A percentile compares a stretch with the other conserved stretches of the same genome.
Conservation (phyloP, 176 grass and related monocot genomes). For the Triticum timopheevii region DNA sequence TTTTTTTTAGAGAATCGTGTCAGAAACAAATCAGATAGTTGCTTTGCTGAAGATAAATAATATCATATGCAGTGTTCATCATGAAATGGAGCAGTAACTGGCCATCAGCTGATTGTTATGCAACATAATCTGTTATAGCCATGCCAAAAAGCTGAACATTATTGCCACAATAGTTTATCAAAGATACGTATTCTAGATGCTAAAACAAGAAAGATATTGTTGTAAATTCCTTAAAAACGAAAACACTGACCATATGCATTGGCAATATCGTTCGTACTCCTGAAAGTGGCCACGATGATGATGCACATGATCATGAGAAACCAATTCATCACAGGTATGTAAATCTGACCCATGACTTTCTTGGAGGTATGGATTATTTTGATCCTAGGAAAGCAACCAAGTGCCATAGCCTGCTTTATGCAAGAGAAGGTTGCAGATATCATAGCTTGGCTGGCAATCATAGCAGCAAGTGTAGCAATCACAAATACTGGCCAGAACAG, state of each 20-base stretch:
- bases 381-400: slow-evolving; percentile 93
- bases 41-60: neutral
- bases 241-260: slow-evolving; percentile 81
- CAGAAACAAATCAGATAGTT: slow-evolving; percentile 9
- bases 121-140: neutral
- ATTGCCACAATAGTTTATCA: slow-evolving; percentile 5
- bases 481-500: slow-evolving; percentile 98
- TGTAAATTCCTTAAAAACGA: slow-evolving; percentile 4
- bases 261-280: slow-evolving; percentile 89
- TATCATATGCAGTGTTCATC: slow-evolving; percentile 5
- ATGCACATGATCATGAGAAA: slow-evolving; percentile 98
- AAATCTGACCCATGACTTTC: slow-evolving; percentile 96
- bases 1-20: neutral
- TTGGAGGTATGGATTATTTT: slow-evolving; percentile 98
- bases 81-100: neutral
- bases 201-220: neutral
- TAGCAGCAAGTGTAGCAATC: slow-evolving; percentile 92
- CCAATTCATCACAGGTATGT: slow-evolving; percentile 96
- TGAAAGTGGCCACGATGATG: slow-evolving; percentile 83
- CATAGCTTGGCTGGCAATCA: slow-evolving; percentile 99
- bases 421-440: slow-evolving; percentile 99
- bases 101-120: neutral
- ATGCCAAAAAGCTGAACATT: neutral
- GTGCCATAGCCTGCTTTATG: slow-evolving; percentile 97
- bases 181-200: neutral